These are phyloP conservation scores for Saprolegnia parasitica DNA, from an alignment of 352 stramenopile genomes.

Conservation along the genomic window DNA sequence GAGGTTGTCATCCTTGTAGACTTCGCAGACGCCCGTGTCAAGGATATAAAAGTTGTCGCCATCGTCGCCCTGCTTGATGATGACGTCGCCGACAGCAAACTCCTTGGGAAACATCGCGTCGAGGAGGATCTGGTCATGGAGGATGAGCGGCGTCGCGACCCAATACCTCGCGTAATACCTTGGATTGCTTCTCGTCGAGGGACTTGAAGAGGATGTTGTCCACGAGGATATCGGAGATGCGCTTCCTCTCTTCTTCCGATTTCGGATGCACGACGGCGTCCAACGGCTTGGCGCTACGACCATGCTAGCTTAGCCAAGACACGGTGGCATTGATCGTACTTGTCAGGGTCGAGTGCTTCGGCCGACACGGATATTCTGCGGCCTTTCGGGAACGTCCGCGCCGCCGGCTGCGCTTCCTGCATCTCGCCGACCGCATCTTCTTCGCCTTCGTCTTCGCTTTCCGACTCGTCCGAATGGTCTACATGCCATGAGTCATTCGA, in stretches of 20 bases:
- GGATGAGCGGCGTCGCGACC: not conserved
- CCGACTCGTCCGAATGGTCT: conserved; percentile 81
- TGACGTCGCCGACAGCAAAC: conserved; percentile 67
- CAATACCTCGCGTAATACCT: not conserved
- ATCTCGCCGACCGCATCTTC: conserved; percentile 83
- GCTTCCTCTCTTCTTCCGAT: conserved; percentile 65
- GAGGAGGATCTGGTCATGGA: conserved; percentile 54
- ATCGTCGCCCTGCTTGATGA: conserved; percentile 88
- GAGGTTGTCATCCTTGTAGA: conserved; percentile 86
- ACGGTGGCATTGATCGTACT: conserved; percentile 33
- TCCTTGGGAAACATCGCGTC: conserved; percentile 85
- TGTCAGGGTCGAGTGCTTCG: conserved; percentile 78
- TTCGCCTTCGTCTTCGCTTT: conserved; percentile 76
- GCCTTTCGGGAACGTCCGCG: conserved; percentile 72
- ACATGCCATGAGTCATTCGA: not conserved
- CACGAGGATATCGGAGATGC: conserved; percentile 74
- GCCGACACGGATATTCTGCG: conserved; percentile 84
- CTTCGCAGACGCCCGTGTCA: conserved; percentile 86
- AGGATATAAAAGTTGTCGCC: conserved; percentile 96
- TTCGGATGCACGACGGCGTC: conserved; percentile 82
- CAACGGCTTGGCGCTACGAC: conserved; percentile 64
- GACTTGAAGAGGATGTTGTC: conserved; percentile 90
- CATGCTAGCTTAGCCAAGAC: not conserved
- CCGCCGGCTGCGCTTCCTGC: conserved; percentile 45
- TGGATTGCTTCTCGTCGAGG: conserved; percentile 80